Evolutionary conservation across 2,329 filamentous ascomycete species (phyloP).

Genomic region (Aspergillus udagawae): DNA sequence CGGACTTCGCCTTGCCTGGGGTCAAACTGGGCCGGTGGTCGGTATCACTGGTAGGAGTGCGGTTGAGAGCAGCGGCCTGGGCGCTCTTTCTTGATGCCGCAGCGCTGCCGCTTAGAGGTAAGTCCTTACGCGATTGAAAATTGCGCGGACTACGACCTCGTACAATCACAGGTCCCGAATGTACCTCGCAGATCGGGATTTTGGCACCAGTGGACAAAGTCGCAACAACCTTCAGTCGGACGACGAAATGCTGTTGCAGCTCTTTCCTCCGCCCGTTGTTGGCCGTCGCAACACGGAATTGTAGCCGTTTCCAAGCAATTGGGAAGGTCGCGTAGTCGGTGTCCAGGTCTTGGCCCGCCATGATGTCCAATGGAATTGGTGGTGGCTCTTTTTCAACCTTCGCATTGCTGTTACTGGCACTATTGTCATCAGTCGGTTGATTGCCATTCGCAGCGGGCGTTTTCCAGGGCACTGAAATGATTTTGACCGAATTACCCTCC

Average conservation of each 20-base stretch:
- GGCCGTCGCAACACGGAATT: constrained; percentile 91
- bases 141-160: constrained; percentile 89
- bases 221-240: constrained; percentile 80
- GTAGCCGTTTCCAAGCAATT: constrained; percentile 88
- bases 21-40: constrained; percentile 24
- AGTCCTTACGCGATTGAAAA: constrained; percentile 90
- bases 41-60: constrained; percentile 29
- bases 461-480: constrained; percentile 98
- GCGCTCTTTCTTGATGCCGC: constrained; percentile 73
- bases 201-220: constrained; percentile 81
- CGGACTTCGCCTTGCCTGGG: constrained; percentile 26
- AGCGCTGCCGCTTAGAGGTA: constrained; percentile 76
- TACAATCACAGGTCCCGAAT: constrained; percentile 88
- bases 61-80: constrained; percentile 31
- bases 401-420: constrained; percentile 42
- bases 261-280: constrained; percentile 95
- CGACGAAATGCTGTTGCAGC: constrained; percentile 90
- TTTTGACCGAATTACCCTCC: constrained; percentile 83
- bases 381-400: constrained; percentile 81
- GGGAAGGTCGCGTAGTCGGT: constrained; percentile 86
- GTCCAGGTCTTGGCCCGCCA: constrained; percentile 64
- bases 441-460: constrained; percentile 73
- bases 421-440: constrained; percentile 35
- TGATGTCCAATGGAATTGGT: constrained; percentile 68
- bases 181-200: constrained; percentile 74